Percentiles rank a stretch among this genome's conserved stretches.
Conservation (phyloP, 495 filamentous ascomycete genomes). For the Tuber aestivum region DNA sequence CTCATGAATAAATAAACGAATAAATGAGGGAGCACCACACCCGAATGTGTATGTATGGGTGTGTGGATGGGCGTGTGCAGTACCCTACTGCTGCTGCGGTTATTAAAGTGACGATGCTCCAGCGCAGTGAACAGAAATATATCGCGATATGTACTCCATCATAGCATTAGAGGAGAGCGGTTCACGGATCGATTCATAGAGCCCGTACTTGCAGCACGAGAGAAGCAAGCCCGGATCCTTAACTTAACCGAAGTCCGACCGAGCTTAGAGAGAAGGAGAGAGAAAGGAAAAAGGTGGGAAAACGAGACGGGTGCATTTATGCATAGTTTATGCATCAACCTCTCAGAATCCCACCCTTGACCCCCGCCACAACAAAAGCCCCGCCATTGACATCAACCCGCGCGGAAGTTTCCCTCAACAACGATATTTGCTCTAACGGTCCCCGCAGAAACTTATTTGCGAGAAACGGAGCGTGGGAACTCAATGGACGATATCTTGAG, state of each 20-base stretch:
- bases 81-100: neutral
- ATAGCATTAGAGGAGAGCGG: neutral
- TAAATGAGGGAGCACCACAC: neutral
- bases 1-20: neutral
- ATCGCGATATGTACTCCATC: neutral
- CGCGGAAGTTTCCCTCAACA: neutral
- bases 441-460: conserved; percentile 9
- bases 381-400: conserved; percentile 15
- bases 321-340: neutral
- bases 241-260: neutral
- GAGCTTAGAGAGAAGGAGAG: neutral
- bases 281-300: neutral
- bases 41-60: neutral
- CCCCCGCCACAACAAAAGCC: conserved; percentile 16
- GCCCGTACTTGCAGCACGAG: neutral
- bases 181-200: neutral
- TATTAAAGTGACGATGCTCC: neutral
- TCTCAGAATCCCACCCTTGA: neutral
- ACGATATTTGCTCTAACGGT: conserved; percentile 6
- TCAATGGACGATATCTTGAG: conserved; percentile 22
- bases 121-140: neutral
- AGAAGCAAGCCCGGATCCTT: neutral
- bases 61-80: neutral
- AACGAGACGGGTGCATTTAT: neutral
- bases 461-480: neutral